Conservation (phyloP, 2,329 filamentous ascomycete species). For the Phoma sp. region DNA sequence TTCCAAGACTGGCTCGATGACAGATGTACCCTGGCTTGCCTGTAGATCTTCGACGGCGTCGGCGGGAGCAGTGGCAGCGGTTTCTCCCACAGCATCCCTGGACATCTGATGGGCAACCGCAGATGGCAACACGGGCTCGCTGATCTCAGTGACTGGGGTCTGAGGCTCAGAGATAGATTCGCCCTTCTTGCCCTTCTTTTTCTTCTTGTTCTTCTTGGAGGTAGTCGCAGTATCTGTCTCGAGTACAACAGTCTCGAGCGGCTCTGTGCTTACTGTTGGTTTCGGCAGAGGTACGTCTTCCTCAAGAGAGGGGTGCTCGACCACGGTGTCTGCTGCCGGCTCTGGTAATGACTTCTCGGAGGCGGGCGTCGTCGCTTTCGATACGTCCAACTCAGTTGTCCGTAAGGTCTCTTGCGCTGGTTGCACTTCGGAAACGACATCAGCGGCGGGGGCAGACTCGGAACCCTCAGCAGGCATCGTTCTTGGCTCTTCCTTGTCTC, state of each 20-base stretch:
- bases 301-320: neutral
- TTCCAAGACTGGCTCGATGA: neutral
- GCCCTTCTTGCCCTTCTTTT: conserved; percentile 37
- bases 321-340: neutral
- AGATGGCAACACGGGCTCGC: conserved; percentile 1
- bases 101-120: neutral
- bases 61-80: neutral
- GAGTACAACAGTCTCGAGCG: neutral
- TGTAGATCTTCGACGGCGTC: neutral
- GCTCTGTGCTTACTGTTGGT: neutral
- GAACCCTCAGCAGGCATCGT: conserved; percentile 6
- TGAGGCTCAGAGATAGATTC: conserved; percentile 27
- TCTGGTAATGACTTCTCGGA: neutral
- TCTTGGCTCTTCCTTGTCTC: conserved; percentile 32
- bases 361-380: neutral
- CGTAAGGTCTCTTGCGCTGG: neutral
- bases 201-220: conserved; percentile 39
- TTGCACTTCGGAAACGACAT: neutral
- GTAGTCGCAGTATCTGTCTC: neutral
- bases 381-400: neutral
- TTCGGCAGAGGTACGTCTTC: neutral
- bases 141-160: conserved; percentile 15
- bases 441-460: neutral
- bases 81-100: neutral
- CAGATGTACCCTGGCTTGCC: neutral